Percentiles rank a stretch among this genome's conserved stretches.
Conservation (phyloP, 2,329 filamentous ascomycete genomes). For the Aspergillus fumigatiaffinis region DNA sequence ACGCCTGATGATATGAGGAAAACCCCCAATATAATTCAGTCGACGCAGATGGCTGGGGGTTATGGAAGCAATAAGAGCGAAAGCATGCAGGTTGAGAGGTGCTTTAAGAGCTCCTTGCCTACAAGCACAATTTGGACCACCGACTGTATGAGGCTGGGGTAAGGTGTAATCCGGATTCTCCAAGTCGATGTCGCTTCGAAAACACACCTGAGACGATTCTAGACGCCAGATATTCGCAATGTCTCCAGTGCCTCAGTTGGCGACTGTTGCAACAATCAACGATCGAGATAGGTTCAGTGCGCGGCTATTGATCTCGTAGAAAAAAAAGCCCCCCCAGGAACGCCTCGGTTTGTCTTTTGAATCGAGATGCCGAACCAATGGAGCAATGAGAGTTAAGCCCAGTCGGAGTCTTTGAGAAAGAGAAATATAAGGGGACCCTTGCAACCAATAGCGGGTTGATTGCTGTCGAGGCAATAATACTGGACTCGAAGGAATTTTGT, state of each 20-base stretch:
- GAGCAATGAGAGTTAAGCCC: background rate
- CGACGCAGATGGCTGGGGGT: background rate
- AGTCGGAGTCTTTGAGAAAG: background rate
- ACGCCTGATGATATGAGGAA: slow-evolving; percentile 1
- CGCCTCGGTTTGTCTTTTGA: slow-evolving; percentile 3
- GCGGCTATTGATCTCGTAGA: slow-evolving; percentile 11
- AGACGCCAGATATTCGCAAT: slow-evolving; percentile 23
- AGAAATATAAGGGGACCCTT: slow-evolving; percentile 1
- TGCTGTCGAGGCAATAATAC: background rate
- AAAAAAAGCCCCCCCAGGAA: background rate
- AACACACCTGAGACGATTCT: slow-evolving; percentile 37
- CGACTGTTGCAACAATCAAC: background rate
- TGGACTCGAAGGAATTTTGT: slow-evolving; percentile 2
- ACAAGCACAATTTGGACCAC: slow-evolving; percentile 11
- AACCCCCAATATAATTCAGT: slow-evolving; percentile 2
- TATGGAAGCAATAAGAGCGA: background rate
- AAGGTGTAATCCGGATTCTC: background rate
- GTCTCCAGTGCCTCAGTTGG: background rate
- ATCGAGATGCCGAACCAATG: background rate
- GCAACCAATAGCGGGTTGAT: background rate
- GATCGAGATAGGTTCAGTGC: background rate
- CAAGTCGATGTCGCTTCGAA: background rate
- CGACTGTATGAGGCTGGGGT: slow-evolving; percentile 3
- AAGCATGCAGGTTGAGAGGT: slow-evolving; percentile 14
- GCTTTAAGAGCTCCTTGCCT: slow-evolving; percentile 20